phyloP scores from a whole-genome alignment of 306 rosid genomes.

The Heteromeles arbutifolia region DNA sequence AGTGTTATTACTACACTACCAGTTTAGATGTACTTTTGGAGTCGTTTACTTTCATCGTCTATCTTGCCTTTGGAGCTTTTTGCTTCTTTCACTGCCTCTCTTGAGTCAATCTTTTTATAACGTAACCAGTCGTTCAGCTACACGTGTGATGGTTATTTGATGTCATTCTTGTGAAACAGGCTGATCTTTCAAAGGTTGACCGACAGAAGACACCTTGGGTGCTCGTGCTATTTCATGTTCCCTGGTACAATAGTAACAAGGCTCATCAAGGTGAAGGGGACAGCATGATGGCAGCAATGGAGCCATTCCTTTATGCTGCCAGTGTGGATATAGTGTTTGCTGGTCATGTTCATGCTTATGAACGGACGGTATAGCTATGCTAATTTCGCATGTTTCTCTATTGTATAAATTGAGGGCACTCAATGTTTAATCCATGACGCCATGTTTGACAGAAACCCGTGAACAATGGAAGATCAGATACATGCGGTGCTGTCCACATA shows the following conservation, averaged over 20 bases:
- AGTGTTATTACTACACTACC: not conserved
- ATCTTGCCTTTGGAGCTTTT: too few species aligned
- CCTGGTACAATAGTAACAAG: constrained; percentile 88
- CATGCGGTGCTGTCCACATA: constrained; percentile 80
- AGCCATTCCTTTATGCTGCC: constrained; percentile 79
- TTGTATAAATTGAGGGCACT: not conserved
- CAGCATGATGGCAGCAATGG: constrained; percentile 71
- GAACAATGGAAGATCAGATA: constrained; percentile 51
- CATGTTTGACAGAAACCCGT: constrained; percentile 57
- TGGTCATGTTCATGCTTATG: constrained; percentile 94
- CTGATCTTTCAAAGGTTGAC: constrained; percentile 68
- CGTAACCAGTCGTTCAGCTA: not conserved
- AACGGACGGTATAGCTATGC: constrained; percentile 57
- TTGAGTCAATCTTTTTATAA: not conserved
- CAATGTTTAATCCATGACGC: not conserved
- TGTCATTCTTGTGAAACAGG: constrained; percentile 34
- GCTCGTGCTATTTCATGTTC: constrained; percentile 69
- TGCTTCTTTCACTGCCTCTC: not conserved
- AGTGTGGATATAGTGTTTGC: constrained; percentile 58
- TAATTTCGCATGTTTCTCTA: not conserved
- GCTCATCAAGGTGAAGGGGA: constrained; percentile 89
- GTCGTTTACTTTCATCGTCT: too few species aligned
- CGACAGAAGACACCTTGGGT: constrained; percentile 83
- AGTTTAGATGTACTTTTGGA: not conserved
- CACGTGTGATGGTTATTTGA: not conserved